Evolutionary conservation across 805 yeast genomes (phyloP).

Genomic region (Candida incommunis): DNA sequence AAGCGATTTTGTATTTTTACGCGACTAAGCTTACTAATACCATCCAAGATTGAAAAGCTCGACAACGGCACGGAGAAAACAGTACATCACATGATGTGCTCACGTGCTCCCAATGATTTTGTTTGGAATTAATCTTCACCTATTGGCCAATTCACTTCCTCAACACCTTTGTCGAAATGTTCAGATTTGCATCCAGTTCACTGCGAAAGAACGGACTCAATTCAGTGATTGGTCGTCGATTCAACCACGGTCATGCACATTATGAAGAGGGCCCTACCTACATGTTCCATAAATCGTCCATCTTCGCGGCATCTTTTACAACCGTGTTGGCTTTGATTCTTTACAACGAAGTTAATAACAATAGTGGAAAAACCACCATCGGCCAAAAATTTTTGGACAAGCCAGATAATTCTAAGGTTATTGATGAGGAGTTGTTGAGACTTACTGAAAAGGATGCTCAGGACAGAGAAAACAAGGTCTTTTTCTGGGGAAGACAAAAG

Average conservation of each 20-base stretch:
- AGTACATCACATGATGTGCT: no score
- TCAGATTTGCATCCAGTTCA: no score
- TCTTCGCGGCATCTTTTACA: neutral
- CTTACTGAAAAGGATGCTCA: constrained; percentile 4
- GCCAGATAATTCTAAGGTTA: neutral
- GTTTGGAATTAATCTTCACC: no score
- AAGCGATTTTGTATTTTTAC: no score
- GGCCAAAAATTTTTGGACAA: neutral
- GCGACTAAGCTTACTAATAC: no score
- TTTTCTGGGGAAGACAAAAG: constrained; percentile 1
- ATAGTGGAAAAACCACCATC: neutral
- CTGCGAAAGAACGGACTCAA: no score
- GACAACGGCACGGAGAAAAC: no score
- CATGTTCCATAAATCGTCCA: neutral
- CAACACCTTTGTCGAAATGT: no score
- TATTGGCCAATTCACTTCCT: no score
- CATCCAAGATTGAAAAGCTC: no score
- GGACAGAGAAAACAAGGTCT: constrained; percentile 6
- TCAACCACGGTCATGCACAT: neutral
- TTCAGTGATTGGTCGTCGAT: no score
- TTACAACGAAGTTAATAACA: neutral
- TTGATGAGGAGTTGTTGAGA: neutral
- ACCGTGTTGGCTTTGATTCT: neutral
- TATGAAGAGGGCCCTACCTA: neutral
- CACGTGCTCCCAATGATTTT: no score